These are phyloP conservation scores for Apostasia ramifera DNA, from an alignment of 106 monocot genomes.

Conservation along the genomic window DNA sequence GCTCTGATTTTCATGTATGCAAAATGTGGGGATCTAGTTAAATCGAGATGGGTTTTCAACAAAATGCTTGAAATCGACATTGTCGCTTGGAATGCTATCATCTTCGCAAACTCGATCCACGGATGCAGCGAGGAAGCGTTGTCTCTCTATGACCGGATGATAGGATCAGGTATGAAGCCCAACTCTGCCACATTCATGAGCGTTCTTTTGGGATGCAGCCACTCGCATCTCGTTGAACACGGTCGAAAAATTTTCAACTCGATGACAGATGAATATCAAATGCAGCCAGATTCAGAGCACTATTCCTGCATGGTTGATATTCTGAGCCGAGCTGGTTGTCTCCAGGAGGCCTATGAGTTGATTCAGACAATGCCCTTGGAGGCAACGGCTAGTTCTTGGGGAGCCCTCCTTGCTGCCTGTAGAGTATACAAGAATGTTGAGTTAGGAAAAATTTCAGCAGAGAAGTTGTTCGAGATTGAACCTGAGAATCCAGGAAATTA, in stretches of 20 bases:
- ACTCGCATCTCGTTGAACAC: slow-evolving; percentile 55
- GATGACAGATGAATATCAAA: slow-evolving; percentile 30
- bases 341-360: slow-evolving; percentile 48
- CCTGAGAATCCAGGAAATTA: slow-evolving; percentile 62
- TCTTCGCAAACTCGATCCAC: slow-evolving; percentile 66
- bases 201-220: slow-evolving; percentile 63
- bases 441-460: slow-evolving; percentile 41
- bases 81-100: slow-evolving; percentile 70
- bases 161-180: slow-evolving; percentile 29
- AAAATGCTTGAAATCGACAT: slow-evolving; percentile 35
- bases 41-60: slow-evolving; percentile 37
- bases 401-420: slow-evolving; percentile 50
- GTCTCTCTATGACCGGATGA: slow-evolving; percentile 30
- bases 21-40: slow-evolving; percentile 56
- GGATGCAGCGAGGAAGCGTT: slow-evolving; percentile 57
- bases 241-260: slow-evolving; percentile 38
- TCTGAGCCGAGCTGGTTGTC: slow-evolving; percentile 44
- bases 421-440: slow-evolving; percentile 51
- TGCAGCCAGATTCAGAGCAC: slow-evolving; percentile 46
- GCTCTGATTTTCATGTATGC: slow-evolving; percentile 55
- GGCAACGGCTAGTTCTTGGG: slow-evolving; percentile 51
- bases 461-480: slow-evolving; percentile 46
- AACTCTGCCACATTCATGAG: slow-evolving; percentile 46
- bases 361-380: slow-evolving; percentile 53
- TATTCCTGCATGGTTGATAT: slow-evolving; percentile 76